Conservation (phyloP, 2,329 filamentous ascomycete species). For the Cytospora leucostoma region DNA sequence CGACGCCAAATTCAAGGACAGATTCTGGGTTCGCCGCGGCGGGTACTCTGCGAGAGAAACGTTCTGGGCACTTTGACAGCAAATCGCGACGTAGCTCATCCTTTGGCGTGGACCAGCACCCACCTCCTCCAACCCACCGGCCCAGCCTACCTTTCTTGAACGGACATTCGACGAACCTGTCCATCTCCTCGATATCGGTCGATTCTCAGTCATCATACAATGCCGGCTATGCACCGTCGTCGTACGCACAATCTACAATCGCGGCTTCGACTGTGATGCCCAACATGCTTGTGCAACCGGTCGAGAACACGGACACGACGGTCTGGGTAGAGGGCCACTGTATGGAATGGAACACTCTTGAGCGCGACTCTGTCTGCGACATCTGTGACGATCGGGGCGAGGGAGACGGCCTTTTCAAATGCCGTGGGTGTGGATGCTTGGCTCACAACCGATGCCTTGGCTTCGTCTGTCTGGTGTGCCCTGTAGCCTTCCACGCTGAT, state of each 20-base stretch:
- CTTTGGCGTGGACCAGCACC: constrained; percentile 75
- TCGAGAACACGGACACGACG: constrained; percentile 74
- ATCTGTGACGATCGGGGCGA: constrained; percentile 76
- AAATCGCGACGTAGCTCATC: constrained; percentile 88
- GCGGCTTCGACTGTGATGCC: constrained; percentile 87
- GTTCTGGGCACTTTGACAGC: constrained; percentile 85
- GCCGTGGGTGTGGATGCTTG: constrained; percentile 62
- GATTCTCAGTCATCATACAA: constrained; percentile 70
- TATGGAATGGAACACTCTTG: constrained; percentile 64
- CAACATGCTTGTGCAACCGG: constrained; percentile 76
- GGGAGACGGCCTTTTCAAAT: constrained; percentile 74
- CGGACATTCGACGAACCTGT: constrained; percentile 61
- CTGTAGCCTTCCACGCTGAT: constrained; percentile 62
- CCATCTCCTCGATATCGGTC: constrained; percentile 60
- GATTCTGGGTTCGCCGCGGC: constrained; percentile 90
- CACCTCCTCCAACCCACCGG: constrained; percentile 57
- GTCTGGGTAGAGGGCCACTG: constrained; percentile 87
- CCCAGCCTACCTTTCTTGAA: constrained; percentile 75
- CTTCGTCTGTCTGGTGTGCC: constrained; percentile 64
- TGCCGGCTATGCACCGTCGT: constrained; percentile 73
- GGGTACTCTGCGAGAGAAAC: constrained; percentile 86
- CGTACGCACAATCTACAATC: constrained; percentile 83
- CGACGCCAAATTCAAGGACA: constrained; percentile 80
- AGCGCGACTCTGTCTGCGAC: constrained; percentile 64
- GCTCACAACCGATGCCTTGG: constrained; percentile 64